A percentile compares a stretch with the other conserved stretches of the same genome.
Evolutionary conservation across 2,329 filamentous ascomycete species (phyloP).

Genomic region (Drechslerella coelobrocha): DNA sequence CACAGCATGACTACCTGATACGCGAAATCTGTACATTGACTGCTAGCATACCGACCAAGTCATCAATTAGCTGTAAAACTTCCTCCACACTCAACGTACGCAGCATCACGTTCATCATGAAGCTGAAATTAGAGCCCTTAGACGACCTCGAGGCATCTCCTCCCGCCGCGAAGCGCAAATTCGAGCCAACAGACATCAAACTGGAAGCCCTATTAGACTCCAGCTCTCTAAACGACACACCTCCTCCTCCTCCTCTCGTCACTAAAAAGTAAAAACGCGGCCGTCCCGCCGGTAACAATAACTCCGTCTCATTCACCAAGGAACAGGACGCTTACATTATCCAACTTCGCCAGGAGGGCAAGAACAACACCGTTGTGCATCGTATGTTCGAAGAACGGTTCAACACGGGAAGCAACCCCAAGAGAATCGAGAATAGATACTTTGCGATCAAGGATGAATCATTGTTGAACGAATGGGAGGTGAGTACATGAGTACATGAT

Average conservation of each 20-base stretch:
- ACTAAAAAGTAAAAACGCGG: constrained; percentile 9
- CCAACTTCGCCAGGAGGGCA: constrained; percentile 22
- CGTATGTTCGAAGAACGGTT: constrained; percentile 17
- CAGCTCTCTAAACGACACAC: neutral
- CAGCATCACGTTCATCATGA: too few relatives aligned
- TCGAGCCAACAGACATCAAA: neutral
- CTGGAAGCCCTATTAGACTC: neutral
- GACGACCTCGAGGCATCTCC: too few relatives aligned
- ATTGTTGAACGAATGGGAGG: constrained; percentile 14
- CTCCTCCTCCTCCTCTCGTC: neutral
- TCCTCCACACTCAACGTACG: too few relatives aligned
- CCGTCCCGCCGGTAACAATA: neutral
- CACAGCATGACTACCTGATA: too few relatives aligned
- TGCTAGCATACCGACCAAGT: too few relatives aligned
- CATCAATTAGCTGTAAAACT: too few relatives aligned
- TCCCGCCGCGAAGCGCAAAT: too few relatives aligned
- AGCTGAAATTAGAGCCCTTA: too few relatives aligned
- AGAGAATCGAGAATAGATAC: constrained; percentile 21
- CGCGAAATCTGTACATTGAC: too few relatives aligned
- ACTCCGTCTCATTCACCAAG: neutral
- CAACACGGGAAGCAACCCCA: constrained; percentile 13
- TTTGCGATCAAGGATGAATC: constrained; percentile 16
- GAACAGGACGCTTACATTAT: constrained; percentile 30
- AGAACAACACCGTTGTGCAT: constrained; percentile 16
- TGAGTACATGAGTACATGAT: neutral